phyloP scores from a whole-genome alignment of 805 yeast genomes.

The Ogataea degrootiae region DNA sequence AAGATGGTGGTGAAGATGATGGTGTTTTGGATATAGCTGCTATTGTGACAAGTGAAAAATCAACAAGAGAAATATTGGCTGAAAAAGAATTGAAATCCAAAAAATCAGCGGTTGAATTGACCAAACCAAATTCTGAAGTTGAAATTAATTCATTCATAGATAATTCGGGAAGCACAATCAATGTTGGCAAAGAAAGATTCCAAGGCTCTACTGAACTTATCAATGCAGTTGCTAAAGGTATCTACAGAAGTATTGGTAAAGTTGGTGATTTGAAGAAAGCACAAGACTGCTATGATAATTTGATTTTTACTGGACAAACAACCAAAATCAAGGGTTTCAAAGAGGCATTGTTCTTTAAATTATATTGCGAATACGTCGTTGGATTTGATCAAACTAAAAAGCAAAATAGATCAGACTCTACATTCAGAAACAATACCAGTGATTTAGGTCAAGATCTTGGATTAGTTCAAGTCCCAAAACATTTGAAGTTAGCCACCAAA shows the following conservation, averaged over 20 bases:
- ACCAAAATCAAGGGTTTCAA: constrained; percentile 69
- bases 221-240: constrained; percentile 44
- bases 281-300: constrained; percentile 80
- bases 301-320: constrained; percentile 77
- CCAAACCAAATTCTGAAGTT: constrained; percentile 55
- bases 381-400: constrained; percentile 12
- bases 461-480: constrained; percentile 70
- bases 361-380: constrained; percentile 30
- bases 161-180: constrained; percentile 46
- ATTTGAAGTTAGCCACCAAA: constrained; percentile 59
- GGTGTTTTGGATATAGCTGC: constrained; percentile 87
- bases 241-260: constrained; percentile 47
- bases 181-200: constrained; percentile 87
- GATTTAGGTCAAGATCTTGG: constrained; percentile 22
- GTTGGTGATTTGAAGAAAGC: constrained; percentile 62
- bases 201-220: constrained; percentile 68
- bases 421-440: constrained; percentile 28
- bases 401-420: constrained; percentile 17
- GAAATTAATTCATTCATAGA: constrained; percentile 72
- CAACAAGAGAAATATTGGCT: constrained; percentile 44
- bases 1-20: constrained; percentile 44
- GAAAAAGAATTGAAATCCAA: constrained; percentile 21
- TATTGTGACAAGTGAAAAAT: constrained; percentile 70
- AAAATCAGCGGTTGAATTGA: constrained; percentile 7
- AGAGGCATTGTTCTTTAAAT: constrained; percentile 57